These are phyloP conservation scores for Ilyonectria destructans DNA, from an alignment of 2,329 filamentous ascomycete species.

Conservation along the genomic window DNA sequence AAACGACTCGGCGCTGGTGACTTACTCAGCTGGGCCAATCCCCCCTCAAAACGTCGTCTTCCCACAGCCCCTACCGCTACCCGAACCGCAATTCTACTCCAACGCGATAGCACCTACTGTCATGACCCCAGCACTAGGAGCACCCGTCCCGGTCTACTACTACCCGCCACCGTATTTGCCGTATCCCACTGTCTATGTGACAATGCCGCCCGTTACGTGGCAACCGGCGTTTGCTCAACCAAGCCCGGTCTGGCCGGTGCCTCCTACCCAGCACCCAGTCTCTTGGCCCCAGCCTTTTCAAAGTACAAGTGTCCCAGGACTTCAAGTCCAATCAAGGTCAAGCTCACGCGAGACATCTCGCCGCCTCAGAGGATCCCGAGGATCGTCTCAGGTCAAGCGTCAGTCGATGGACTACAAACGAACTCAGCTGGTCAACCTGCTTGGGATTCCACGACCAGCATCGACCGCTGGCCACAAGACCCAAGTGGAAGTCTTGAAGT, in stretches of 20 bases:
- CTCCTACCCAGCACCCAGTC: not conserved
- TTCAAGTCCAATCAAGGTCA: not conserved
- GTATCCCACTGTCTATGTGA: constrained; percentile 1
- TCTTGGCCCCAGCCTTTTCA: not conserved
- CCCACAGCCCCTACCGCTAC: not conserved
- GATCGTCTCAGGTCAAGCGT: not conserved
- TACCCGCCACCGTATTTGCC: not conserved
- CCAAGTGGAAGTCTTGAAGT: not conserved
- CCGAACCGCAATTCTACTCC: not conserved
- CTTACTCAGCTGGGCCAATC: not conserved
- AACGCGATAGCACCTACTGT: not conserved
- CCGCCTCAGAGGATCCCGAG: not conserved
- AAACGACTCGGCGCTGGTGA: not conserved
- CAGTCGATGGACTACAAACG: not conserved
- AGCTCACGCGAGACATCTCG: not conserved
- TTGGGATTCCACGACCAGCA: not conserved
- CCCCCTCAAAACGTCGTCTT: not conserved
- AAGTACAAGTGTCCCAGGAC: not conserved
- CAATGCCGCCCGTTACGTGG: not conserved
- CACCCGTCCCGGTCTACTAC: not conserved
- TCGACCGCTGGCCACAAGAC: constrained; percentile 3
- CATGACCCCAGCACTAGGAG: not conserved
- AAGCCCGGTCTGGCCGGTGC: not conserved
- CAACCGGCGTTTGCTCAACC: not conserved
- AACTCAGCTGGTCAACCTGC: not conserved